These are phyloP conservation scores for Hanseniaspora mollemarum DNA, from an alignment of 805 yeast species.

Conservation along the genomic window DNA sequence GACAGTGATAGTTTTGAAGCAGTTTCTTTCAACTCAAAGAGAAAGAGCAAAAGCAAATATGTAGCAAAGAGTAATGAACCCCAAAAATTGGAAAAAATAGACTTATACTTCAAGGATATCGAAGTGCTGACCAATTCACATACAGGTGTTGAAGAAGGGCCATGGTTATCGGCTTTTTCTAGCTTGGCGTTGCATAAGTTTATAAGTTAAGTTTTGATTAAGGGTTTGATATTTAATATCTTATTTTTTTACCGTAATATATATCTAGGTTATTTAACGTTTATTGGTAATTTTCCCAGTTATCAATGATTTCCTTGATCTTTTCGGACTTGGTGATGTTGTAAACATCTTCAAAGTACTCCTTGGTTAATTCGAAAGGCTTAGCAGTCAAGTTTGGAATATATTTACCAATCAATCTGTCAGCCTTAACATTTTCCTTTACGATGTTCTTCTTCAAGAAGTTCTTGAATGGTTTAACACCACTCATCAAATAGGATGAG, in stretches of 20 bases:
- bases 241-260: neutral
- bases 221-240: neutral
- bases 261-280: neutral
- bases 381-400: conserved; percentile 97
- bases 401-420: conserved; percentile 85
- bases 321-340: conserved; percentile 81
- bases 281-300: conserved; percentile 78
- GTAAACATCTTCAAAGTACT: conserved; percentile 93
- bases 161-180: conserved; percentile 44
- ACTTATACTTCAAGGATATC: conserved; percentile 29
- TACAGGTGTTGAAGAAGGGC: conserved; percentile 26
- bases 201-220: neutral
- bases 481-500: conserved; percentile 93
- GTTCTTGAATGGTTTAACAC: conserved; percentile 98
- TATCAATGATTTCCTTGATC: conserved; percentile 79
- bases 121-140: conserved; percentile 21
- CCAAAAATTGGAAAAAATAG: conserved; percentile 26
- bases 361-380: conserved; percentile 92
- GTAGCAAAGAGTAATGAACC: conserved; percentile 24
- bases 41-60: conserved; percentile 21
- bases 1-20: conserved; percentile 5
- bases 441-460: conserved; percentile 93
- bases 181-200: conserved; percentile 39
- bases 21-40: neutral
- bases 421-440: conserved; percentile 87